Percentiles rank a stretch among this genome's conserved stretches.
Evolutionary conservation across 1,139 yeast genomes (phyloP).

Genomic region (Pneumocystis sp.): DNA sequence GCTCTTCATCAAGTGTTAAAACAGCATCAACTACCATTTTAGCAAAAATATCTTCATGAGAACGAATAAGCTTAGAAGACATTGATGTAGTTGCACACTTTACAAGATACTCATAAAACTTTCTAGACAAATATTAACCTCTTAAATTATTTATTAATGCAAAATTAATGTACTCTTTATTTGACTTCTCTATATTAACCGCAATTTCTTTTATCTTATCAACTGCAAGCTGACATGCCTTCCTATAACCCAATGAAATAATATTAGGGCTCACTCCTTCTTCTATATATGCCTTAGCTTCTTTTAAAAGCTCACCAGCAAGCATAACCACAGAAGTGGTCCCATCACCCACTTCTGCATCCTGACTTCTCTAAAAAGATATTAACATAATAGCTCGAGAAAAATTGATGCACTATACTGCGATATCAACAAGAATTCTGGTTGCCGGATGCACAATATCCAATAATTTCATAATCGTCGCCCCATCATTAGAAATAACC

Average conservation of each 20-base stretch:
- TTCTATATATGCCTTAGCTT: slow-evolving; percentile 77
- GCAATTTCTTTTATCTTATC: slow-evolving; percentile 59
- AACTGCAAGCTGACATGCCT: slow-evolving; percentile 66
- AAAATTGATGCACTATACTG: slow-evolving; percentile 21
- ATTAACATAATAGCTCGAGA: background rate
- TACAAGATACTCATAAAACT: slow-evolving; percentile 62
- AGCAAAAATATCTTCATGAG: slow-evolving; percentile 76
- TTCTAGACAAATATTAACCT: slow-evolving; percentile 17
- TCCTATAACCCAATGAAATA: slow-evolving; percentile 74
- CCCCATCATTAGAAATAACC: slow-evolving; percentile 90
- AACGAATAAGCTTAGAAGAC: slow-evolving; percentile 85
- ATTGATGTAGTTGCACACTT: slow-evolving; percentile 95
- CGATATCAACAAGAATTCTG: slow-evolving; percentile 80
- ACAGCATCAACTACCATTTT: slow-evolving; percentile 97
- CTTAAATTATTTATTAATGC: background rate
- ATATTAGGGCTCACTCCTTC: slow-evolving; percentile 90
- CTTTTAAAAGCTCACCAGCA: slow-evolving; percentile 90
- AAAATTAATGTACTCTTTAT: slow-evolving; percentile 15
- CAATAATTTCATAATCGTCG: slow-evolving; percentile 76
- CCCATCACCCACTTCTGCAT: slow-evolving; percentile 98
- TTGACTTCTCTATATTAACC: slow-evolving; percentile 41
- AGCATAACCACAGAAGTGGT: slow-evolving; percentile 88
- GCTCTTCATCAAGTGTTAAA: slow-evolving; percentile 62
- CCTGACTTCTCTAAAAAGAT: slow-evolving; percentile 52
- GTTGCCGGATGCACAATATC: slow-evolving; percentile 99